Conservation (phyloP, 192 early-diverging fungal species). For the Mycoemilia scoparia region DNA sequence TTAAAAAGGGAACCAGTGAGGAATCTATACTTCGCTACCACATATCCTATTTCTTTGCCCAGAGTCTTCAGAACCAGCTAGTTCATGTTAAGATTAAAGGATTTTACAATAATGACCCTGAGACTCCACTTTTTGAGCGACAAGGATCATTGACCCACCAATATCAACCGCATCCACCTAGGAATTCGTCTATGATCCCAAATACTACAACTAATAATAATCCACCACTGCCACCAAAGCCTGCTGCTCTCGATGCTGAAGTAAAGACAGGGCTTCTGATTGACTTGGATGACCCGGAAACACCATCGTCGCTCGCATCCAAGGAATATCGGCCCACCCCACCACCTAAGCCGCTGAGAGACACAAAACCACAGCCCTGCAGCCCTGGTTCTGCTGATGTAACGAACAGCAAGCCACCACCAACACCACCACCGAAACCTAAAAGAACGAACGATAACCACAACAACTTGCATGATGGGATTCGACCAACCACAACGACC, state of each 20-base stretch:
- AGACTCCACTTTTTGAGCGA: constrained; percentile 19
- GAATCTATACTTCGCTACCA: constrained; percentile 18
- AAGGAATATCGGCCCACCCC: no score
- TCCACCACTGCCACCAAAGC: background rate
- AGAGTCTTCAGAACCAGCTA: constrained; percentile 9
- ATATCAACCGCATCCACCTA: no score
- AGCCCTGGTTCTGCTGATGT: constrained; percentile 20
- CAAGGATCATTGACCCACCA: no score
- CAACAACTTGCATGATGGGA: no score
- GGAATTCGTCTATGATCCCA: no score
- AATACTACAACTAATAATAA: constrained; percentile 2
- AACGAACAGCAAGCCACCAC: background rate
- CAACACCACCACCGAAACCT: constrained; percentile 1
- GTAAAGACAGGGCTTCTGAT: background rate
- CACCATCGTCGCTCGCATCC: no score
- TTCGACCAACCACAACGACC: no score
- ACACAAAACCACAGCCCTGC: background rate
- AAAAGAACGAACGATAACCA: no score
- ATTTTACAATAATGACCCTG: no score
- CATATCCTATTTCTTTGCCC: constrained; percentile 22
- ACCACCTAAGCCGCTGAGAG: background rate
- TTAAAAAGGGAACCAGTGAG: constrained; percentile 8
- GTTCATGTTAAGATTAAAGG: constrained; percentile 23
- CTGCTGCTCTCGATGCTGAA: background rate
- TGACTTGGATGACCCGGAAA: no score